Conservation (phyloP, 768 basidiomycete genomes). For the Boletus vermiculosoides region DNA sequence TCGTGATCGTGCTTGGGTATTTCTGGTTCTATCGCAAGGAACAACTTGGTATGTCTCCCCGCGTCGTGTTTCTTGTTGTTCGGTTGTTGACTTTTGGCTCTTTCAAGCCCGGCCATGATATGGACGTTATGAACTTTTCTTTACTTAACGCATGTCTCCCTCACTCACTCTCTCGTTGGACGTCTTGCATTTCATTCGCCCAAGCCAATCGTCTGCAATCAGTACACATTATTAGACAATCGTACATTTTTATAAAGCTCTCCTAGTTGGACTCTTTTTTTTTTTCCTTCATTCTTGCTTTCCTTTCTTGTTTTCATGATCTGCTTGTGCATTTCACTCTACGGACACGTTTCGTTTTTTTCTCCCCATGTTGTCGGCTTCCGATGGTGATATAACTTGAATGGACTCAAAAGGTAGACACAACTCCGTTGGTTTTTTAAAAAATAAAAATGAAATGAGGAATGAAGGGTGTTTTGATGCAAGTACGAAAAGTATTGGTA, state of each 20-base stretch:
- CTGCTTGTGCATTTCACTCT: background rate
- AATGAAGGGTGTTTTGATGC: too few relatives aligned
- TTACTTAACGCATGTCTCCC: background rate
- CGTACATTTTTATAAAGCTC: background rate
- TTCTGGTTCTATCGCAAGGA: conserved; percentile 98
- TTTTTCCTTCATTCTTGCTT: too few relatives aligned
- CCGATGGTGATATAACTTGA: too few relatives aligned
- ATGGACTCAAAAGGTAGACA: too few relatives aligned
- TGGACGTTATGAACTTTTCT: background rate
- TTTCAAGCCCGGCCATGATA: conserved; percentile 14
- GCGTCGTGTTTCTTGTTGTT: background rate
- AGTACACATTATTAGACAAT: background rate
- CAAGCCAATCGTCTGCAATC: background rate
- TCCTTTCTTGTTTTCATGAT: background rate
- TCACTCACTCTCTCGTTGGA: background rate
- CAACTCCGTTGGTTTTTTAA: too few relatives aligned
- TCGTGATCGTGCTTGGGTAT: conserved; percentile 87
- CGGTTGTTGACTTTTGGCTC: background rate
- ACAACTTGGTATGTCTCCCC: conserved; percentile 62
- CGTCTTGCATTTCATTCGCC: conserved; percentile 1
- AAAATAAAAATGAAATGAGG: too few relatives aligned
- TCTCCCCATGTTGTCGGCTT: too few relatives aligned
- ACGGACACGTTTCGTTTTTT: too few relatives aligned
- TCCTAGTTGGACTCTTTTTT: background rate
- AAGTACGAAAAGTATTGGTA: too few relatives aligned